These are phyloP conservation scores for Serendipita sp. DNA, from an alignment of 768 basidiomycete genomes.

Conservation along the genomic window DNA sequence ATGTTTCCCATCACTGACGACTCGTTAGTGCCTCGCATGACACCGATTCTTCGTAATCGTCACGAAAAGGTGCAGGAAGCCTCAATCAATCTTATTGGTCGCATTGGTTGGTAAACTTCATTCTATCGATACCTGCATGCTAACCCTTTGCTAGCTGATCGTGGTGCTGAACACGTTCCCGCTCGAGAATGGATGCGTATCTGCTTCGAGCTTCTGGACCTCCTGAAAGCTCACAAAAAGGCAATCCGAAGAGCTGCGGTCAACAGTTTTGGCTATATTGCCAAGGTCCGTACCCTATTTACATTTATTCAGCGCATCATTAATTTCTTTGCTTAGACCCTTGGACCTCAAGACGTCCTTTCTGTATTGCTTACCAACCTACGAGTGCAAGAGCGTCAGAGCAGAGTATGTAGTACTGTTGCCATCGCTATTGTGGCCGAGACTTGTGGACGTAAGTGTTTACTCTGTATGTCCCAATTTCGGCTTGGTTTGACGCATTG, in stretches of 20 bases:
- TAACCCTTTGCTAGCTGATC: conserved; percentile 48
- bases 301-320: background rate
- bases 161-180: conserved; percentile 96
- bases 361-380: conserved; percentile 91
- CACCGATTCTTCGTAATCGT: conserved; percentile 96
- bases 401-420: conserved; percentile 95
- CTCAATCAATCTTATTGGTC: conserved; percentile 98
- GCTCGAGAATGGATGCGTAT: conserved; percentile 99
- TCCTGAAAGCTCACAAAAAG: conserved; percentile 98
- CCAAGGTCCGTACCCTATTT: conserved; percentile 33
- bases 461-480: background rate
- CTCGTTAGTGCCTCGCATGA: conserved; percentile 86
- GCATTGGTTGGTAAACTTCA: conserved; percentile 44
- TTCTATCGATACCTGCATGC: conserved; percentile 9
- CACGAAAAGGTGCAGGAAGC: conserved; percentile 99
- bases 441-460: conserved; percentile 59
- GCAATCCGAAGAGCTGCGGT: conserved; percentile 97
- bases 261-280: conserved; percentile 99
- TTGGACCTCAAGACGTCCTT: conserved; percentile 96
- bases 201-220: conserved; percentile 92
- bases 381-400: conserved; percentile 96
- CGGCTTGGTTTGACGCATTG: conserved; percentile 11
- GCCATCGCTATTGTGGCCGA: conserved; percentile 94
- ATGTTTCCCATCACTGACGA: conserved; percentile 13
- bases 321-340: conserved; percentile 31